Percentiles rank a stretch among this genome's conserved stretches.
Evolutionary conservation across 2,329 filamentous ascomycete species (phyloP).

Genomic region (Arthroderma uncinatum): DNA sequence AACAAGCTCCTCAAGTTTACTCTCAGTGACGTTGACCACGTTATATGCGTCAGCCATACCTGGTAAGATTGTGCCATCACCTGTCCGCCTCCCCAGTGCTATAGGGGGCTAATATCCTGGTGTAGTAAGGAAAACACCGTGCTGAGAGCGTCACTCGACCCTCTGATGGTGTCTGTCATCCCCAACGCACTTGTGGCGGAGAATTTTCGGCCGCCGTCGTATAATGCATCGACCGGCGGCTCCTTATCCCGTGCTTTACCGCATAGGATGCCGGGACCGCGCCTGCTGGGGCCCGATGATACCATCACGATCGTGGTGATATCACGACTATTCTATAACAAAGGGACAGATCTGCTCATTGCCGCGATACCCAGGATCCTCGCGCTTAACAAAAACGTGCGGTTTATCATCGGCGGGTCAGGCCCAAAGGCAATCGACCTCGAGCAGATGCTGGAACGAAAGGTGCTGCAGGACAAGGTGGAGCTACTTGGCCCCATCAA

Average conservation of each 20-base stretch:
- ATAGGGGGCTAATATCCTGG: conserved; percentile 13
- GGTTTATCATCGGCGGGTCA: conserved; percentile 92
- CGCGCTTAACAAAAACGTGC: conserved; percentile 78
- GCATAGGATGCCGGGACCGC: conserved; percentile 41
- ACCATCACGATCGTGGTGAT: conserved; percentile 95
- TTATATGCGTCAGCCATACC: conserved; percentile 96
- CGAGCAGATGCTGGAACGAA: conserved; percentile 95
- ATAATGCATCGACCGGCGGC: conserved; percentile 31
- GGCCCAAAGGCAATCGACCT: conserved; percentile 95
- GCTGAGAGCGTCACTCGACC: conserved; percentile 83
- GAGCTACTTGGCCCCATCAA: conserved; percentile 84
- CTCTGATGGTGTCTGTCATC: conserved; percentile 93
- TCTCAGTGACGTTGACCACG: conserved; percentile 92
- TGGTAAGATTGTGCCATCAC: conserved; percentile 48
- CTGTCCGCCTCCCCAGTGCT: background rate
- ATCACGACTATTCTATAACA: conserved; percentile 96
- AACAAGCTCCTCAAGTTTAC: conserved; percentile 97
- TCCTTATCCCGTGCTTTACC: conserved; percentile 15
- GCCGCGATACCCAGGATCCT: conserved; percentile 89
- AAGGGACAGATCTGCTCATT: conserved; percentile 93
- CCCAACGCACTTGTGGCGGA: conserved; percentile 95
- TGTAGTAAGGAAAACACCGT: conserved; percentile 93
- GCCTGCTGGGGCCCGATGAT: conserved; percentile 65
- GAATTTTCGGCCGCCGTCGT: conserved; percentile 69
- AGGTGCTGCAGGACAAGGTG: conserved; percentile 85